Evolutionary conservation across 495 filamentous ascomycete genomes (phyloP), one percentile per base, ranked within the genome.

Genomic region (Penicillium verhagenii): DNA sequence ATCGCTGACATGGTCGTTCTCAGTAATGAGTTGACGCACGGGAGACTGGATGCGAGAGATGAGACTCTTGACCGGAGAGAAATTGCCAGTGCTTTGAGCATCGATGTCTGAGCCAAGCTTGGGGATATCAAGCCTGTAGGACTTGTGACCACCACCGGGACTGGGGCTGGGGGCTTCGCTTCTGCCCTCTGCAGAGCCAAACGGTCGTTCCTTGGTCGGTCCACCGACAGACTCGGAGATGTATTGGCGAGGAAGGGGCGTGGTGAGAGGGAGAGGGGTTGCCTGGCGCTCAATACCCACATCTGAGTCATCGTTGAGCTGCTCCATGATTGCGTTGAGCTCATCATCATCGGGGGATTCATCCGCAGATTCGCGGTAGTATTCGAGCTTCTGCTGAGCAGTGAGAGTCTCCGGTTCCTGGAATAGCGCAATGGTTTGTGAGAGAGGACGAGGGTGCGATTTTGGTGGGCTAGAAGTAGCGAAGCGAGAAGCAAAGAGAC

Each of bases 281-380:
- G 74, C 66, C 35, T 79, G 68, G 64, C 83, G 78, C 61, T 88
- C 87, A 53, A 91, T 80, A 8, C 88, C 88, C 64, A 88, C 78
- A 52, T 86, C 82, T 0, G 87, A 86, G 53, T 88, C 86, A 24
- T 77, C 81, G 63, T 91, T 87, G 47, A 96, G 78, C 44, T 91
- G 86, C 16, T 86, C 84, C 89, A 96, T 94, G 48, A 96, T 78
- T 23, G 83, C 89, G 69, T 96, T 90, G 57, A 95, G 85, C 65
- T 95, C 90, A 51, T 87, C 85, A 55, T 89, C 87, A 38, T 88
- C 84, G 20, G 82, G 83, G 0, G 74, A 75, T 18, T 72, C 73
- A 5, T 66, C 55, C 9, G 53, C 70, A 19, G 69, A 65, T 28
- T 67, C 64, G 20, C 59, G 48, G n/a, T 57, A 46, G 10, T 47